Conservation (phyloP, 371 early-diverging fungal species). For the Mucor irregularis region DNA sequence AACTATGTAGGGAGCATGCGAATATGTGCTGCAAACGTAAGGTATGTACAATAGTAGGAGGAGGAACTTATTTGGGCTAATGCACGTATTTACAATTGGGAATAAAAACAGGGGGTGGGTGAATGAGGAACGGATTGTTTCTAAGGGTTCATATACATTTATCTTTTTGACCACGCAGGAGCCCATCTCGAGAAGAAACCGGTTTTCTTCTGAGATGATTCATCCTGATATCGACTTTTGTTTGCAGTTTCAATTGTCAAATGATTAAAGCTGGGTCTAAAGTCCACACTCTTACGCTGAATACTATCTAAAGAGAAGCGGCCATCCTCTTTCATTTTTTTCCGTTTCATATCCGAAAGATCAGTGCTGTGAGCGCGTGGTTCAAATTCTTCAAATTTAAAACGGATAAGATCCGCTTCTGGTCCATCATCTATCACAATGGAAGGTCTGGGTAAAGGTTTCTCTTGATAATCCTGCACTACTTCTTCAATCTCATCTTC, state of each 20-base stretch:
- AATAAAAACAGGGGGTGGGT: neutral
- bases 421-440: slow-evolving; percentile 26
- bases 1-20: too few relatives aligned
- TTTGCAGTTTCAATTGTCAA: slow-evolving; percentile 20
- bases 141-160: too few relatives aligned
- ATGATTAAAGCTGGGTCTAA: slow-evolving; percentile 36
- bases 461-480: slow-evolving; percentile 6
- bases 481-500: slow-evolving; percentile 1
- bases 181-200: slow-evolving; percentile 37
- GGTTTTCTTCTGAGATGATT: slow-evolving; percentile 14
- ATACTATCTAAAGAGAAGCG: slow-evolving; percentile 18
- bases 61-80: too few relatives aligned
- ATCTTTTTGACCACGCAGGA: slow-evolving; percentile 33
- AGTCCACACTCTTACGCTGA: slow-evolving; percentile 31
- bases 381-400: too few relatives aligned
- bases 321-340: slow-evolving; percentile 1
- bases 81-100: neutral
- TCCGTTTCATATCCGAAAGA: slow-evolving; percentile 8
- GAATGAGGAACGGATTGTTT: too few relatives aligned
- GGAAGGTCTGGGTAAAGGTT: slow-evolving; percentile 28
- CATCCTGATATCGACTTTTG: slow-evolving; percentile 15
- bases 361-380: neutral
- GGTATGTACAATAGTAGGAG: too few relatives aligned
- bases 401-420: slow-evolving; percentile 32
- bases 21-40: too few relatives aligned